These are phyloP conservation scores for Dionaea muscipula DNA, from an alignment of 179 eudicot genomes.

Conservation along the genomic window DNA sequence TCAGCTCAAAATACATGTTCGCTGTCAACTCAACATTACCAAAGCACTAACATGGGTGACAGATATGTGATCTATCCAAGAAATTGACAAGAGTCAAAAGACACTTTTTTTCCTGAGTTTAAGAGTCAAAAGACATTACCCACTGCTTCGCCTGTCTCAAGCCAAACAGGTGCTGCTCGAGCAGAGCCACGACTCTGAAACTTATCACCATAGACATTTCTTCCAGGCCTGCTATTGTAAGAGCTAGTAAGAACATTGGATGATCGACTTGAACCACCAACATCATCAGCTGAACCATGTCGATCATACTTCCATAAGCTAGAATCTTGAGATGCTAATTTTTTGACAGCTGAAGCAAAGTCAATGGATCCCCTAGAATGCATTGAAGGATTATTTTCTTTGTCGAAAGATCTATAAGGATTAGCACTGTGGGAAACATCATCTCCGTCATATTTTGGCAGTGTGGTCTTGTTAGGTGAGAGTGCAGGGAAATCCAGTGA, in stretches of 20 bases:
- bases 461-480: constrained; percentile 39
- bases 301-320: constrained; percentile 63
- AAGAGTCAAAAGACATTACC: constrained; percentile 39
- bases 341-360: constrained; percentile 91
- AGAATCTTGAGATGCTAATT: constrained; percentile 66
- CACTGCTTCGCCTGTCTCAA: constrained; percentile 92
- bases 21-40: constrained; percentile 55
- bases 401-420: constrained; percentile 45
- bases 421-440: constrained; percentile 39
- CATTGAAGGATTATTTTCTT: constrained; percentile 47
- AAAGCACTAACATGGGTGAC: constrained; percentile 22
- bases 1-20: constrained; percentile 74
- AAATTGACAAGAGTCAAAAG: constrained; percentile 3
- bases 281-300: constrained; percentile 54
- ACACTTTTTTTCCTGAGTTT: neutral
- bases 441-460: constrained; percentile 44
- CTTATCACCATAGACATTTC: constrained; percentile 48
- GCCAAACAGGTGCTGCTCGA: constrained; percentile 77
- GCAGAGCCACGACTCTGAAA: constrained; percentile 37
- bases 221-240: constrained; percentile 37
- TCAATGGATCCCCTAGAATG: constrained; percentile 51
- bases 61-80: constrained; percentile 7
- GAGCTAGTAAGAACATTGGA: constrained; percentile 54
- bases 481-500: constrained; percentile 68
- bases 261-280: constrained; percentile 65